These are phyloP conservation scores for Boletus semigastroideus DNA, from an alignment of 1,284 basidiomycete genomes.

Conservation along the genomic window DNA sequence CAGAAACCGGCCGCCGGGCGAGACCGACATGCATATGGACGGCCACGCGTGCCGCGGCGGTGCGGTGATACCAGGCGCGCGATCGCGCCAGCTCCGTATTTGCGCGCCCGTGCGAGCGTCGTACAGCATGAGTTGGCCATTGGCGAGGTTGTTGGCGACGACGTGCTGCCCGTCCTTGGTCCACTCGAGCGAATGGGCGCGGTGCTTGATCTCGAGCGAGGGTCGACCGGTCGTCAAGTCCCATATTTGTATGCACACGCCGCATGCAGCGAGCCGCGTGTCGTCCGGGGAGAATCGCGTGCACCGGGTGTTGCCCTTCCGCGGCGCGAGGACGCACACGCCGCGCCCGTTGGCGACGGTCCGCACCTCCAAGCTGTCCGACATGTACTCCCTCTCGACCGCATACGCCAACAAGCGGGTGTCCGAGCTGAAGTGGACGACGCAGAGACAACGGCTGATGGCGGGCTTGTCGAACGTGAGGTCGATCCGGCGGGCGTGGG, in stretches of 20 bases:
- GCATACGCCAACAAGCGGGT: constrained; percentile 22
- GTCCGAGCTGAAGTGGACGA: constrained; percentile 26
- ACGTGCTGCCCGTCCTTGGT: constrained; percentile 23
- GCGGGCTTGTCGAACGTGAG: constrained; percentile 27
- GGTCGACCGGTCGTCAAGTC: constrained; percentile 18
- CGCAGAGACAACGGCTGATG: constrained; percentile 22
- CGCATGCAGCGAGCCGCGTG: constrained; percentile 24
- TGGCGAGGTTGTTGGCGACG: constrained; percentile 24
- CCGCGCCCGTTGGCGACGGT: constrained; percentile 9
- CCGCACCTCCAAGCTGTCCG: constrained; percentile 24
- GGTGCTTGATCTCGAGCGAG: constrained; percentile 28
- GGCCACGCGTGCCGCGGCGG: constrained; percentile 23
- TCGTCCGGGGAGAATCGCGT: constrained; percentile 30
- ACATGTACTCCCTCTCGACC: constrained; percentile 29
- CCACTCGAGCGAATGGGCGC: constrained; percentile 26
- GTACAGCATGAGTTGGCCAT: constrained; percentile 27
- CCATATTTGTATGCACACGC: constrained; percentile 27
- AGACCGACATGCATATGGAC: constrained; percentile 27
- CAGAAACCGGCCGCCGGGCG: constrained; percentile 17
- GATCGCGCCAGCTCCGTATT: constrained; percentile 25
- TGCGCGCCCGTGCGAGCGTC: constrained; percentile 20
- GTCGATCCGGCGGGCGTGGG: constrained; percentile 21
- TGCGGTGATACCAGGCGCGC: background rate
- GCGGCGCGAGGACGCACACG: constrained; percentile 23
- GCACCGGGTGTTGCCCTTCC: constrained; percentile 27